Percentiles rank a stretch among this genome's conserved stretches.
These are phyloP conservation scores for Vitis hybrid DNA, from an alignment of 177 flowering plant genomes.

Conservation along the genomic window DNA sequence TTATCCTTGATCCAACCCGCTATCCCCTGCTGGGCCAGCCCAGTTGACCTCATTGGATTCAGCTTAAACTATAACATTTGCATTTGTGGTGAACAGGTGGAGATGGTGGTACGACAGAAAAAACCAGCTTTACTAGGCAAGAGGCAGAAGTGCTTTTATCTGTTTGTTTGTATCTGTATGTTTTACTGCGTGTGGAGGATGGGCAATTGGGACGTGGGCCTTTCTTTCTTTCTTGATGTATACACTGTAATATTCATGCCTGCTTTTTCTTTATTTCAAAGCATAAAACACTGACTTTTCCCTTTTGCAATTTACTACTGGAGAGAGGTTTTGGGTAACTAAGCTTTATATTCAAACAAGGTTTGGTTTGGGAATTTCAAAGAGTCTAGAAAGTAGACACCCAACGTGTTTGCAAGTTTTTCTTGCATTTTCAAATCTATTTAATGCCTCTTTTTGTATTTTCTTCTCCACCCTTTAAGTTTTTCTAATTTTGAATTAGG, in stretches of 20 bases:
- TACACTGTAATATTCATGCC: background rate
- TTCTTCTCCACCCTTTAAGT: too few relatives aligned
- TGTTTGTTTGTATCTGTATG: background rate
- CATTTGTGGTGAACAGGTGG: slow-evolving; percentile 57
- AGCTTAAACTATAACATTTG: background rate
- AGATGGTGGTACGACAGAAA: slow-evolving; percentile 76
- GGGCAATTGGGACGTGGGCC: background rate
- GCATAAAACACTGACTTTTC: slow-evolving; percentile 4
- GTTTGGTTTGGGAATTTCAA: too few relatives aligned
- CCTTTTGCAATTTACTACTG: background rate
- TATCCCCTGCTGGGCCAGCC: too few relatives aligned
- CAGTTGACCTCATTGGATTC: background rate
- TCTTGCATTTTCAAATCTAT: too few relatives aligned
- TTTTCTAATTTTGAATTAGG: too few relatives aligned
- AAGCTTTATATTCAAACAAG: too few relatives aligned
- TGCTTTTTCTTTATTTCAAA: slow-evolving; percentile 10
- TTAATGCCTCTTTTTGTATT: too few relatives aligned
- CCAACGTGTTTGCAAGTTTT: too few relatives aligned
- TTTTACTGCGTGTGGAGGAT: slow-evolving; percentile 6
- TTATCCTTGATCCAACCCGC: too few relatives aligned
- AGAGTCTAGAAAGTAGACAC: too few relatives aligned
- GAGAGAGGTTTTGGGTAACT: too few relatives aligned
- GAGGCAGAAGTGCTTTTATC: background rate
- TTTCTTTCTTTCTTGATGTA: background rate
- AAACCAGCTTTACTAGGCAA: slow-evolving; percentile 54